phyloP scores from a whole-genome alignment of 208 protist genomes.

The Acanthamoeba triangularis region DNA sequence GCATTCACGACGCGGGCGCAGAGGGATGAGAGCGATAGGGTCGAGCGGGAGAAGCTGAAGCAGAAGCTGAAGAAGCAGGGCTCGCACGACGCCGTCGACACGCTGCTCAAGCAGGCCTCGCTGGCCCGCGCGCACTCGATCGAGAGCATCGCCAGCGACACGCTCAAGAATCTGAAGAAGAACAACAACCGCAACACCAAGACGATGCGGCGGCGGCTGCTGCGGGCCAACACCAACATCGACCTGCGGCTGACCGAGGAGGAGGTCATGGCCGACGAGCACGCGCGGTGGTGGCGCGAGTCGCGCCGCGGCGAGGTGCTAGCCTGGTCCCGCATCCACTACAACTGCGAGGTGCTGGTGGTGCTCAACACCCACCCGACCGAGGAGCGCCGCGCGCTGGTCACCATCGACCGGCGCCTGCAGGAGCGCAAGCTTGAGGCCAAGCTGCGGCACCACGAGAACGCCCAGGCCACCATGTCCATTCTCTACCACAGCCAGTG shows the following conservation, averaged over 20 bases:
- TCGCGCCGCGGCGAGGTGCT: not conserved
- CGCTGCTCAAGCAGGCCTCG: not conserved
- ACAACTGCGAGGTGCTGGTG: slow-evolving; percentile 34
- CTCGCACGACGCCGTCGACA: not conserved
- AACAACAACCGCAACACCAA: not conserved
- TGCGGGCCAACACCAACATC: not conserved
- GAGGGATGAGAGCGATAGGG: not conserved
- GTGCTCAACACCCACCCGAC: slow-evolving; percentile 44
- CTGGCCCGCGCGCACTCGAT: not conserved
- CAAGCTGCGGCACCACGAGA: not conserved
- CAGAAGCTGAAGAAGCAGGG: not conserved
- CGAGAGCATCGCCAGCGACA: not conserved
- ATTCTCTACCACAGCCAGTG: slow-evolving; percentile 56
- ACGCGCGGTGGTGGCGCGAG: not conserved
- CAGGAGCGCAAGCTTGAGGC: not conserved
- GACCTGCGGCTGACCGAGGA: slow-evolving; percentile 19
- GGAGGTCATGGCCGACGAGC: not conserved
- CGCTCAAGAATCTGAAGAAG: not conserved
- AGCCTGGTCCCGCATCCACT: slow-evolving; percentile 56
- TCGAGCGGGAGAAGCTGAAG: slow-evolving; percentile 11
- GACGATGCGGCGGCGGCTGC: not conserved
- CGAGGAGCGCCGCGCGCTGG: slow-evolving; percentile 44
- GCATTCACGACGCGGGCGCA: not conserved
- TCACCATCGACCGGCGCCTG: slow-evolving; percentile 1
- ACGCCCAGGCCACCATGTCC: not conserved